Percentiles rank a stretch among this genome's conserved stretches.
Evolutionary conservation across 192 early-diverging fungal genomes (phyloP).

Genomic region (Lobosporangium transversale): DNA sequence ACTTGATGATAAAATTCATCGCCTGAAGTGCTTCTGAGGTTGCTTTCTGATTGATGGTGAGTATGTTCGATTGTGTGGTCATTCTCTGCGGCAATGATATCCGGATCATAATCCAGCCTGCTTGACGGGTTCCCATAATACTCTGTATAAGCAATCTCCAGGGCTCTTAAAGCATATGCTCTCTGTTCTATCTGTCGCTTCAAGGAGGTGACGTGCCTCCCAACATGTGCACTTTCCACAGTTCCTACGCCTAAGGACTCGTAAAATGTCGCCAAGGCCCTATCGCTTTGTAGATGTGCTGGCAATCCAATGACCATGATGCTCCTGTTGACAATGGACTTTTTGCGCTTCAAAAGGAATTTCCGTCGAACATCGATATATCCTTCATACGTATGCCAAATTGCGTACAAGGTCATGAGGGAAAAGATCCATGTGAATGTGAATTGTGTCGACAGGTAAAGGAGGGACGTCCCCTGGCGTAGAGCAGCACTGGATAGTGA

Average conservation of each 20-base stretch:
- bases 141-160: constrained; percentile 67
- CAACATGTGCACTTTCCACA: constrained; percentile 74
- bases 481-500: constrained; percentile 6
- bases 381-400: constrained; percentile 63
- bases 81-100: constrained; percentile 46
- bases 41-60: background rate
- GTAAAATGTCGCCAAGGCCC: constrained; percentile 73
- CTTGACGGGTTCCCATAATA: constrained; percentile 79
- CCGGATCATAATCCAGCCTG: constrained; percentile 69
- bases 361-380: constrained; percentile 58
- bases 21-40: no score
- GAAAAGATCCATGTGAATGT: constrained; percentile 66
- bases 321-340: constrained; percentile 65
- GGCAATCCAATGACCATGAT: constrained; percentile 80
- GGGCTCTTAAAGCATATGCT: constrained; percentile 57
- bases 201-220: constrained; percentile 65
- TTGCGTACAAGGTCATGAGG: constrained; percentile 60
- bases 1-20: background rate
- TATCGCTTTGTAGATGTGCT: constrained; percentile 60
- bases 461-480: constrained; percentile 14
- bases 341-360: constrained; percentile 57
- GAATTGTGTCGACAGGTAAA: constrained; percentile 42
- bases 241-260: constrained; percentile 68
- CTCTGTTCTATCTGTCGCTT: constrained; percentile 65
- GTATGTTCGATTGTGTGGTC: constrained; percentile 24